Base-by-base conservation (phyloP, 768 basidiomycete genomes). In the Auricularia cornea region DNA sequence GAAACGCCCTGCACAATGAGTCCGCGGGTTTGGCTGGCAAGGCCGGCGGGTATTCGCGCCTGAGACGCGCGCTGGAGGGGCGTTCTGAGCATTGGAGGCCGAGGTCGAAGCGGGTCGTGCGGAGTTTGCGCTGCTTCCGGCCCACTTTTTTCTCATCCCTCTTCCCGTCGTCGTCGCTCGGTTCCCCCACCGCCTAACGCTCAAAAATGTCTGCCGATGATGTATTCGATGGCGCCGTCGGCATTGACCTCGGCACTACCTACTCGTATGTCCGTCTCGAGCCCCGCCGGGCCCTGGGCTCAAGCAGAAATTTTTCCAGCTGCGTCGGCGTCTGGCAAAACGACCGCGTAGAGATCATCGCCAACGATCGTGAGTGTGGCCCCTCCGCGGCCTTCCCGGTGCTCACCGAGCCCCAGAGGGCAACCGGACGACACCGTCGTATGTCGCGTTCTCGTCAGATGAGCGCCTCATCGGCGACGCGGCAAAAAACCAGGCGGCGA, bases 301-400 rank as follows among this genome's bases (percentile, higher is more conserved):
- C 5, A 48, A 20, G 20, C 23, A 38, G 35, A 38, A 38, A 38
- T 4, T 8, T 64, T 31, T 74, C 76, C 76, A 94, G 92, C n/a
- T 98, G 95, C 77, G 96, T 98, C 71, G 96, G 92, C 83, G 95
- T 98, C 66, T 98, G 95, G 94, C 92, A 95, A 83, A 94, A 97
- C 72, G 96, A 98, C 81, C 92, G 95, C 74, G 95, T 97, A 68
- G 95, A 97, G 80, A 97, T 97, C 81, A 98, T 98, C 74, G 90
- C 90, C 78, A 93, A 93, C 72, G 90, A 93, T 77, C 91, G 54
- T 57, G 26, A 28, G 54, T 26, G 10, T 26, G 60, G 44, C 44
- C 44, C 14, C 32, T 52, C 48, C 14, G 16, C 23, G 16, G 8
- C 29, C 14, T 12, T 60, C 61, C 26, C 61, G 26, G 32, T 16